Base-by-base conservation (phyloP, 225 moss, liverwort and hornwort species). In the Bryoerythrophyllum caledonicum region DNA sequence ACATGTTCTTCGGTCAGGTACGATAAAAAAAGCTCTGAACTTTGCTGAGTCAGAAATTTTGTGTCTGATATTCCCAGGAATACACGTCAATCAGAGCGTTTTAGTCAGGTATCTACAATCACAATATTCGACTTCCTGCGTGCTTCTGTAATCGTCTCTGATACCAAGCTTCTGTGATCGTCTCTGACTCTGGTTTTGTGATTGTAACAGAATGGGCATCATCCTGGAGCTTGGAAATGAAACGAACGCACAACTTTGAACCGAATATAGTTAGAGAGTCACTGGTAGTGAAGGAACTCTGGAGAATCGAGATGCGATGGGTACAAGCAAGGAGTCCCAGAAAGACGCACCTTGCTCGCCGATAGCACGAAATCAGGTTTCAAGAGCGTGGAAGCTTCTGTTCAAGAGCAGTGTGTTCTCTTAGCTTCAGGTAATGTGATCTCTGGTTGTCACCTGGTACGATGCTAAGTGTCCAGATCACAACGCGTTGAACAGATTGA, bases 1-100 rank as follows among this genome's bases (percentile, higher is more conserved):
- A 70, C 63, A 41, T 84, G 57, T 87, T 81, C 16, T 87, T 82
- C 66, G 75, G 76, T 54, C 87, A 87, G 87, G 87, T 71, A 28
- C 54, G 11, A 23, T 8, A 8, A 2, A 53, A 53, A 23, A 23
- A 23, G 54, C 10, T 10, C 23, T 23, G 54, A 38, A 38, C 38
- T 55, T 23, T 2, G 23, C 54, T 23, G 0, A 10, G 9, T 10
- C 54, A 23, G n/a, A n/a, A n/a, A 53, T n/a, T 20, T 26, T 57
- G 4, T 13, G 27, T 59, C 15, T 14, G 30, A 30, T 8, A 16
- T 27, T 16, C 15, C 28, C 60, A 17, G 60, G 15, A 60, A 16
- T 60, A 15, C 30, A 60, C 60, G 27, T 8, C 16, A 17, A 17
- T 60, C 30, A 28, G 15, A 60, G 26, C 30, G 30, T 60, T 2